phyloP scores from a whole-genome alignment of 257 asterid species.

The Solanum phureja region DNA sequence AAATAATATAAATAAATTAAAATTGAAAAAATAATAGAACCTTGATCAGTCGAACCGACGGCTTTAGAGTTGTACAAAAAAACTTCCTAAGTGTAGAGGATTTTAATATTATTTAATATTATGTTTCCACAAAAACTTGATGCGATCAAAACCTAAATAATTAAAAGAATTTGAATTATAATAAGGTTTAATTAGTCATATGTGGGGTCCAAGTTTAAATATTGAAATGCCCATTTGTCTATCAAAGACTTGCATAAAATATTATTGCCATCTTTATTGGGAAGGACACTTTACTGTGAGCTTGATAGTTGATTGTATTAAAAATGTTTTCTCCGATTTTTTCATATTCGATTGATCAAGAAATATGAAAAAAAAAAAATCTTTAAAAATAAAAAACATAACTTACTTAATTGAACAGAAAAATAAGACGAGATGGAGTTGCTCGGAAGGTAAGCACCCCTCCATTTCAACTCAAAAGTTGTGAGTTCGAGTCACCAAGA shows the following conservation, averaged over 20 bases:
- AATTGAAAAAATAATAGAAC: no score
- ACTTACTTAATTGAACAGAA: no score
- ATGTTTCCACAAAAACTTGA: background rate
- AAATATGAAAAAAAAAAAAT: no score
- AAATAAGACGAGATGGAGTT: no score
- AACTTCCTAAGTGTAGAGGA: background rate
- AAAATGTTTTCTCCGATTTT: no score
- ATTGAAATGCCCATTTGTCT: background rate
- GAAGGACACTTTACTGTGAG: background rate
- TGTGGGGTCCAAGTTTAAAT: background rate
- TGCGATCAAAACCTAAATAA: background rate
- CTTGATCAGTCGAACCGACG: background rate
- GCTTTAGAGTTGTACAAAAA: background rate
- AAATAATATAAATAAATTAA: no score
- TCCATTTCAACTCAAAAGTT: no score
- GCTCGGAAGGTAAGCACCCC: no score
- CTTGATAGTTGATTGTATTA: no score
- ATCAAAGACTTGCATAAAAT: background rate
- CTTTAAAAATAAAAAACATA: no score
- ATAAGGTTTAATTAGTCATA: background rate
- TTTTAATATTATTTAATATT: background rate
- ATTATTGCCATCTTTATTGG: background rate
- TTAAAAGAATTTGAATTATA: background rate
- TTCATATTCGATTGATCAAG: background rate
- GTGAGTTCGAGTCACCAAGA: no score